Evolutionary conservation across 768 basidiomycete genomes (phyloP).

Genomic region (Suillus subaureus): DNA sequence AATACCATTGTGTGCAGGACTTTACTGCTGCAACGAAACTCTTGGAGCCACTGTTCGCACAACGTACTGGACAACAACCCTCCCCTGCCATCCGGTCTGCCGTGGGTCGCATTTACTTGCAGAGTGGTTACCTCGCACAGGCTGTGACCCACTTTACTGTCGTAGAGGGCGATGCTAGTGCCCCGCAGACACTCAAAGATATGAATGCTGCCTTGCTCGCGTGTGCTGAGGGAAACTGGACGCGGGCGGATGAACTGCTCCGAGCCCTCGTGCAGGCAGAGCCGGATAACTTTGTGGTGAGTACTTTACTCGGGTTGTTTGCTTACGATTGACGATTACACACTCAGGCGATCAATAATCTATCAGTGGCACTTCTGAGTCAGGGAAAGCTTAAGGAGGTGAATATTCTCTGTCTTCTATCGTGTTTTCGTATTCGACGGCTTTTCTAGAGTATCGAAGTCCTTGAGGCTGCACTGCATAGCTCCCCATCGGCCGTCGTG

Average conservation of each 20-base stretch:
- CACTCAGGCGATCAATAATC: slow-evolving; percentile 70
- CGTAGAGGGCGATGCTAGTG: slow-evolving; percentile 43
- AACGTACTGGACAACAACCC: slow-evolving; percentile 28
- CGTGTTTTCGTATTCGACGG: not conserved
- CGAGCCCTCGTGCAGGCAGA: slow-evolving; percentile 49
- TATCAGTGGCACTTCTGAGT: slow-evolving; percentile 69
- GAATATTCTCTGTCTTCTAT: slow-evolving; percentile 10
- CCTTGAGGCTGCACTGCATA: slow-evolving; percentile 60
- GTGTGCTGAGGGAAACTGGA: slow-evolving; percentile 74
- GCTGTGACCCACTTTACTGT: slow-evolving; percentile 59
- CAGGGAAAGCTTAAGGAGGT: slow-evolving; percentile 78
- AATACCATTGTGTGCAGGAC: slow-evolving; percentile 48
- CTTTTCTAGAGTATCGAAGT: slow-evolving; percentile 62
- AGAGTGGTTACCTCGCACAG: slow-evolving; percentile 63
- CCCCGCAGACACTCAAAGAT: slow-evolving; percentile 44
- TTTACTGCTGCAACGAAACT: slow-evolving; percentile 66
- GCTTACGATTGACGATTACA: not conserved
- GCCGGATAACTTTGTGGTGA: slow-evolving; percentile 60
- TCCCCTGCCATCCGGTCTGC: slow-evolving; percentile 67
- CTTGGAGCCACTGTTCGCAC: slow-evolving; percentile 65
- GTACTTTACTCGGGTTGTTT: slow-evolving; percentile 19
- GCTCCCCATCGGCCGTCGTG: slow-evolving; percentile 71
- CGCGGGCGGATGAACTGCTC: slow-evolving; percentile 48
- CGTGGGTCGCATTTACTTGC: slow-evolving; percentile 73
- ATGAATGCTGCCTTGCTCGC: slow-evolving; percentile 73